Evolutionary conservation across 108 stramenopile genomes (phyloP).

Genomic region (Nitzschia putrida): DNA sequence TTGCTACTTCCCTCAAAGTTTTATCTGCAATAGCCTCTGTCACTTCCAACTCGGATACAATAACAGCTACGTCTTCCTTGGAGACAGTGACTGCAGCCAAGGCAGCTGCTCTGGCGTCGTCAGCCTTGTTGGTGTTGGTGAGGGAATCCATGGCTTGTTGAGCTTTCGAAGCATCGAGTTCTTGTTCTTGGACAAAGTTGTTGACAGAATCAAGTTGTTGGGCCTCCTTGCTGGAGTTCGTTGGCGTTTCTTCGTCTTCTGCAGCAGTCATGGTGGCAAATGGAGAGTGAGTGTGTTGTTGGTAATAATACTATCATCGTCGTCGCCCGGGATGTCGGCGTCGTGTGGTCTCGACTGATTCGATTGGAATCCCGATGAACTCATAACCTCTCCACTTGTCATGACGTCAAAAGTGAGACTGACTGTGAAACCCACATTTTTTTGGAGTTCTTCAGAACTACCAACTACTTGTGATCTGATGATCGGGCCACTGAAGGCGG

Average conservation of each 20-base stretch:
- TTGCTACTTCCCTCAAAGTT: slow-evolving; percentile 53
- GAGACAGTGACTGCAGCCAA: slow-evolving; percentile 45
- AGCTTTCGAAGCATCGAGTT: slow-evolving; percentile 69
- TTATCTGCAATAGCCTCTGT: slow-evolving; percentile 63
- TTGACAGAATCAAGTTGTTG: slow-evolving; percentile 85
- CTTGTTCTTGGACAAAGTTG: slow-evolving; percentile 69
- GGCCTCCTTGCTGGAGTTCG: slow-evolving; percentile 60
- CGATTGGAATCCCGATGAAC: too few relatives aligned
- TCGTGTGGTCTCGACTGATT: too few relatives aligned
- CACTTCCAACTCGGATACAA: slow-evolving; percentile 71
- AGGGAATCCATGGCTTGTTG: slow-evolving; percentile 68
- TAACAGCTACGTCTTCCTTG: slow-evolving; percentile 71
- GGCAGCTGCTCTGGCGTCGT: slow-evolving; percentile 34
- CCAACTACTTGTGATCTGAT: too few relatives aligned
- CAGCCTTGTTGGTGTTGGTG: slow-evolving; percentile 22
- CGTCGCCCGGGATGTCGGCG: too few relatives aligned
- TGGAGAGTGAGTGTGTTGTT: too few relatives aligned
- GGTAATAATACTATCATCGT: too few relatives aligned
- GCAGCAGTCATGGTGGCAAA: background rate
- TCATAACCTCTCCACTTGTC: too few relatives aligned
- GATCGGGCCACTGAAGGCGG: too few relatives aligned
- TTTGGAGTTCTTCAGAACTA: too few relatives aligned
- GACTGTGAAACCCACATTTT: too few relatives aligned
- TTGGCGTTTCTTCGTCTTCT: slow-evolving; percentile 5
- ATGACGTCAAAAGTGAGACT: too few relatives aligned